Conservation (phyloP, 257 asterid genomes). For the Lavandula angustifolia region DNA sequence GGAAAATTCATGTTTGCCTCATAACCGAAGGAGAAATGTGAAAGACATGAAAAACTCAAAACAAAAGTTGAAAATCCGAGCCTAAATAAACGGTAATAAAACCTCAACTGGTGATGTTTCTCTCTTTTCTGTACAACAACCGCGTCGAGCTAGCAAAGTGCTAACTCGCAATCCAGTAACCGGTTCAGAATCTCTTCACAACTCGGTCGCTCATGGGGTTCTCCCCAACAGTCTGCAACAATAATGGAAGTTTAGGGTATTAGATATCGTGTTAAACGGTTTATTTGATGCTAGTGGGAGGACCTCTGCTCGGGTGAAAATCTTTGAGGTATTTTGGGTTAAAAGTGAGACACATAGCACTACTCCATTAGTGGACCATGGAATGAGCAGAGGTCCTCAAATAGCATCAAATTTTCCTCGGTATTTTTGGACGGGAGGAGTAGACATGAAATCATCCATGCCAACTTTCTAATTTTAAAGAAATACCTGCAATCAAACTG, state of each 20-base stretch:
- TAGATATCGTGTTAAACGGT: not conserved
- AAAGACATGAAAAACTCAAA: conserved; percentile 31
- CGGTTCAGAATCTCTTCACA: conserved; percentile 78
- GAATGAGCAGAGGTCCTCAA: too few relatives aligned
- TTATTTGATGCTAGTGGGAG: too few relatives aligned
- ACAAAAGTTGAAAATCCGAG: conserved; percentile 39
- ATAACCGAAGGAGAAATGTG: conserved; percentile 4
- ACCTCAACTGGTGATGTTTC: conserved; percentile 48
- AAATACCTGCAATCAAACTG: conserved; percentile 70
- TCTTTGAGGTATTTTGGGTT: too few relatives aligned
- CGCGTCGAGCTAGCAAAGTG: conserved; percentile 50
- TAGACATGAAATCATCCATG: too few relatives aligned
- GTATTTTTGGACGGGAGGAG: too few relatives aligned
- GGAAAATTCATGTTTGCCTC: conserved; percentile 19
- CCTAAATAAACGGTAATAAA: conserved; percentile 40
- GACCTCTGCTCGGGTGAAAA: too few relatives aligned
- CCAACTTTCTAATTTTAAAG: not conserved
- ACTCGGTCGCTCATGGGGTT: conserved; percentile 72
- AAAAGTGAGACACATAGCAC: too few relatives aligned
- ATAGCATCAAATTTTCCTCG: too few relatives aligned
- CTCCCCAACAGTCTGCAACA: conserved; percentile 83
- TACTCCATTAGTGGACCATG: too few relatives aligned
- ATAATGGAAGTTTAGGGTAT: not conserved
- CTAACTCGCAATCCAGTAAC: conserved; percentile 71
- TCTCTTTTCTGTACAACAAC: conserved; percentile 27